phyloP scores from a whole-genome alignment of 2,329 filamentous ascomycete genomes.

The Talaromyces sp. region DNA sequence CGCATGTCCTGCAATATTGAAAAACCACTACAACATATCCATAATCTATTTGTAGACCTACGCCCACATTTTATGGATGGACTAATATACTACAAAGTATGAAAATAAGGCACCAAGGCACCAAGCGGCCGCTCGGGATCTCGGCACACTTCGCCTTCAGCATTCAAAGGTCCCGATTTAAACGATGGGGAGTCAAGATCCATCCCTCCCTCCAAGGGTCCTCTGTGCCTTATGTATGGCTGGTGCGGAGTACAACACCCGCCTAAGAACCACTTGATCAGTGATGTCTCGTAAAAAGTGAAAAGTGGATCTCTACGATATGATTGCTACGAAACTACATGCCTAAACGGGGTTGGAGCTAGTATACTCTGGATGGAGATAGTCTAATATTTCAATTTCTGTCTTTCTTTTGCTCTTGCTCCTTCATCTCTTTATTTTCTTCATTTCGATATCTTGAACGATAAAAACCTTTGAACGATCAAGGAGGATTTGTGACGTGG shows the following conservation, averaged over 20 bases:
- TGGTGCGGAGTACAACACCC: neutral
- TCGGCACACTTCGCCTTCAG: neutral
- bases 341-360: neutral
- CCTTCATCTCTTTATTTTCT: neutral
- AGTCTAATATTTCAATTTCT: neutral
- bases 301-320: neutral
- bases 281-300: neutral
- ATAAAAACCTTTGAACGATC: too few species aligned
- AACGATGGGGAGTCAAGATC: neutral
- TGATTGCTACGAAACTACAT: neutral
- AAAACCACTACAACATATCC: neutral
- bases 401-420: neutral
- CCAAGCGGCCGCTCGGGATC: neutral
- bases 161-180: neutral
- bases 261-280: neutral
- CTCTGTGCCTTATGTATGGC: neutral
- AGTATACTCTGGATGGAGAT: neutral
- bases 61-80: neutral
- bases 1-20: neutral
- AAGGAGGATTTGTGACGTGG: neutral
- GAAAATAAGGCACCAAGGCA: conserved; percentile 3
- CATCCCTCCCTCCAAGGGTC: neutral
- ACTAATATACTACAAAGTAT: neutral
- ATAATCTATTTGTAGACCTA: neutral
- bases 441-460: neutral